Conservation (phyloP, 257 asterid genomes). For the Rubia yunnanensis region DNA sequence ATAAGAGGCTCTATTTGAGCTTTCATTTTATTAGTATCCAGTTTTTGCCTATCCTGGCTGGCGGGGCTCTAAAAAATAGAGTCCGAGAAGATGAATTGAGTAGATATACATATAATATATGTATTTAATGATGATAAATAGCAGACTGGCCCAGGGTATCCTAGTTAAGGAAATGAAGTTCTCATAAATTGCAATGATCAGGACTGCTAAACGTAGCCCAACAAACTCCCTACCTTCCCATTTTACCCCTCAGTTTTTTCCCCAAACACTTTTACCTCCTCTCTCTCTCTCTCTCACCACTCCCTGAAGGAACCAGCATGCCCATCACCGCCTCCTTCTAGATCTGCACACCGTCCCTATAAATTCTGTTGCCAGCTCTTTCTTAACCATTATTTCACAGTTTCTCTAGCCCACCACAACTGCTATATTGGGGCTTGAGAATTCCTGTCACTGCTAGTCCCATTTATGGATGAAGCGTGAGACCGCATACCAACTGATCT, state of each 20-base stretch:
- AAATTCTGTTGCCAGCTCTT: not conserved
- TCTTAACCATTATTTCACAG: not conserved
- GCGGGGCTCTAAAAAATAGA: not conserved
- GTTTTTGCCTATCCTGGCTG: too few species aligned
- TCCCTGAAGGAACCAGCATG: not conserved
- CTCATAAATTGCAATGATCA: not conserved
- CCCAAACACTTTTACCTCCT: too few species aligned
- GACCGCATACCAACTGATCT: conserved; percentile 14
- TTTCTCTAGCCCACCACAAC: not conserved
- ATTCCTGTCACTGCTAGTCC: not conserved
- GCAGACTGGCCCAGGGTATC: not conserved
- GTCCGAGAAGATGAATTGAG: not conserved
- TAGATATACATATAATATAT: not conserved
- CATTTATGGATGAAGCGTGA: not conserved
- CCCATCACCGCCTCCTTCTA: not conserved
- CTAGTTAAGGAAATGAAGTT: not conserved
- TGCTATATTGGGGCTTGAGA: not conserved
- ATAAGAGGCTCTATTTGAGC: too few species aligned
- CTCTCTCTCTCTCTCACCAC: too few species aligned
- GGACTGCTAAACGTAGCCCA: not conserved
- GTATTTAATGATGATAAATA: not conserved
- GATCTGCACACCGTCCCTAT: not conserved
- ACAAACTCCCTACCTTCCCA: not conserved
- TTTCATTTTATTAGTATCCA: too few species aligned
- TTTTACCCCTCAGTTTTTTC: not conserved